phyloP scores from a whole-genome alignment of 2,329 filamentous ascomycete species.

The Dactylonectria macrodidyma region DNA sequence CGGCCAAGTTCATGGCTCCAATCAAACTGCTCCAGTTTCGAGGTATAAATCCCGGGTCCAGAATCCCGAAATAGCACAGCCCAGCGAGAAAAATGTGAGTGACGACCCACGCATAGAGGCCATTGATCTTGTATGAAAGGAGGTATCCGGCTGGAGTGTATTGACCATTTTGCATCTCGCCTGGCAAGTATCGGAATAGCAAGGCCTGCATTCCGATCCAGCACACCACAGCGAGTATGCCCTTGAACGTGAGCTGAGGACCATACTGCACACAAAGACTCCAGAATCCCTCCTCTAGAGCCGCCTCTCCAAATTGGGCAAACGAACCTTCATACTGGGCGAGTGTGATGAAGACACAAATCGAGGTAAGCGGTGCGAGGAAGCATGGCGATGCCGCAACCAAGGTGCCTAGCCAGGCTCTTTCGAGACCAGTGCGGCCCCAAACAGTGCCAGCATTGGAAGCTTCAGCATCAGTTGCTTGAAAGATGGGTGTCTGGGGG shows the following conservation, averaged over 20 bases:
- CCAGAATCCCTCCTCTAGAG: constrained; percentile 36
- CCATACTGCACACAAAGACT: constrained; percentile 33
- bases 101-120: constrained; percentile 56
- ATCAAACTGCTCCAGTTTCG: constrained; percentile 59
- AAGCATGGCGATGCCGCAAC: constrained; percentile 43
- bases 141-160: constrained; percentile 60
- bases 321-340: constrained; percentile 40
- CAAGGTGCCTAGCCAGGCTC: constrained; percentile 43
- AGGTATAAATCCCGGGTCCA: constrained; percentile 58
- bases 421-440: constrained; percentile 44
- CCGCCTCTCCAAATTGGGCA: constrained; percentile 27
- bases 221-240: constrained; percentile 26
- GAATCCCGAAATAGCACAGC: constrained; percentile 45
- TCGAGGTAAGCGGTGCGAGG: constrained; percentile 41
- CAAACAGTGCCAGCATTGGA: constrained; percentile 29
- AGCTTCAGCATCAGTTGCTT: neutral
- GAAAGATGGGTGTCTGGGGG: neutral
- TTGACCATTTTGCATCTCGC: constrained; percentile 51
- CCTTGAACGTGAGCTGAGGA: constrained; percentile 35
- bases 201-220: constrained; percentile 37
- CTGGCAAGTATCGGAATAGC: constrained; percentile 34
- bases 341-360: constrained; percentile 45
- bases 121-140: constrained; percentile 60
- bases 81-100: constrained; percentile 53
- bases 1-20: constrained; percentile 54